A percentile compares a stretch with the other conserved stretches of the same genome.
Conservation (phyloP, 176 grass and related monocot genomes). For the Bothriochloa decipiens region DNA sequence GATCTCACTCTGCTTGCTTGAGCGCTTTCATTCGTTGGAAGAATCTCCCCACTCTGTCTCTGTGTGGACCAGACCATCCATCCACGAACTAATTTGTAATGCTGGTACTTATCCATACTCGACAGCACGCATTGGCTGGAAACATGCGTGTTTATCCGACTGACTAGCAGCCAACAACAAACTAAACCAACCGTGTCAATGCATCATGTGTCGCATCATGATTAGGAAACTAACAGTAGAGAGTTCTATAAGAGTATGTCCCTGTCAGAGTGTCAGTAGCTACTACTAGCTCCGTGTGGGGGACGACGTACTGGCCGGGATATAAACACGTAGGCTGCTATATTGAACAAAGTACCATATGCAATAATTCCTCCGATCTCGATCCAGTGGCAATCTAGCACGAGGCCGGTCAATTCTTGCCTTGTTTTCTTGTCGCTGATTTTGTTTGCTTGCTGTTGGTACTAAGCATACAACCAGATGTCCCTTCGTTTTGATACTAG, state of each 20-base stretch:
- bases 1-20: not conserved
- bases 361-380: not conserved
- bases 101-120: constrained; percentile 22
- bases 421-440: not conserved
- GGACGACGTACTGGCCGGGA: no score
- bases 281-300: not conserved
- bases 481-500: not conserved
- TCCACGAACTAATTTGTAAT: not conserved
- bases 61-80: not conserved
- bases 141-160: not conserved
- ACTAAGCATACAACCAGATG: not conserved
- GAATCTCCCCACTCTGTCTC: not conserved
- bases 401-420: not conserved
- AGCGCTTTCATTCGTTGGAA: not conserved
- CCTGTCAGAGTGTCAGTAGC: not conserved
- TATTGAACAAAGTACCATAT: not conserved
- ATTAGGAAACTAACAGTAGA: not conserved
- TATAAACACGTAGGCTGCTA: no score
- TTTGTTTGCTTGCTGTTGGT: constrained; percentile 36
- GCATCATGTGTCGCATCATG: not conserved
- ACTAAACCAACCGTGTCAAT: not conserved
- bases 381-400: constrained; percentile 24
- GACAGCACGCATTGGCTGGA: constrained; percentile 31
- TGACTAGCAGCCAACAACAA: not conserved
- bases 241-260: not conserved